Conservation (phyloP, 2,329 filamentous ascomycete genomes). For the Lasiodiplodia sp. region DNA sequence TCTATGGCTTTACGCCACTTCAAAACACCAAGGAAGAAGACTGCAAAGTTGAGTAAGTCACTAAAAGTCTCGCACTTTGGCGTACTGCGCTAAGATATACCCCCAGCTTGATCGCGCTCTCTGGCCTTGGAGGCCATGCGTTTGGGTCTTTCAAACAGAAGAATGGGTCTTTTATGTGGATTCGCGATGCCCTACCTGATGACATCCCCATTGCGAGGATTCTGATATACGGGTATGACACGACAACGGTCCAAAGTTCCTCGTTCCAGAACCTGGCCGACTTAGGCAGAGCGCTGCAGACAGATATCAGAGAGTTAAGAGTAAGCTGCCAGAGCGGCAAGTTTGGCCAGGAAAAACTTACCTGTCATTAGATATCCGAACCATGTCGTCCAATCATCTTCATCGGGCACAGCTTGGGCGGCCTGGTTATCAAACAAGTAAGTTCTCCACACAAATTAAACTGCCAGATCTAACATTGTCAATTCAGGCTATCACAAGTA, state of each 20-base stretch:
- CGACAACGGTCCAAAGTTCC: neutral
- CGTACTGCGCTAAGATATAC: neutral
- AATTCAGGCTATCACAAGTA: neutral
- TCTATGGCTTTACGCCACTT: constrained; percentile 24
- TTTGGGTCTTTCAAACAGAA: constrained; percentile 35
- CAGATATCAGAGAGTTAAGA: neutral
- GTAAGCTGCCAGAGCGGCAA: neutral
- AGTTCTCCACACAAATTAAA: too few relatives aligned
- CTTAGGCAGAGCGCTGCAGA: neutral
- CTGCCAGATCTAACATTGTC: neutral
- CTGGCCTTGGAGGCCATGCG: constrained; percentile 39
- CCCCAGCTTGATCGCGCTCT: constrained; percentile 31
- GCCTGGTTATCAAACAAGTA: constrained; percentile 18
- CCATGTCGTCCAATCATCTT: neutral
- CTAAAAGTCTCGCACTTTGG: too few relatives aligned
- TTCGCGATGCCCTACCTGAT: constrained; percentile 38
- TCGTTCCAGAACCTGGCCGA: constrained; percentile 1
- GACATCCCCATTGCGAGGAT: constrained; percentile 37
- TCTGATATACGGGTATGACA: constrained; percentile 40
- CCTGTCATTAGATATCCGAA: neutral
- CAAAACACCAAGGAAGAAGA: neutral
- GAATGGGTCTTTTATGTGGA: constrained; percentile 39
- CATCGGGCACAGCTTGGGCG: constrained; percentile 4
- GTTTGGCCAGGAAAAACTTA: too few relatives aligned
- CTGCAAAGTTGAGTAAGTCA: neutral